These are phyloP conservation scores for Diaporthe sp. DNA, from an alignment of 2,329 filamentous ascomycete species.

Conservation along the genomic window DNA sequence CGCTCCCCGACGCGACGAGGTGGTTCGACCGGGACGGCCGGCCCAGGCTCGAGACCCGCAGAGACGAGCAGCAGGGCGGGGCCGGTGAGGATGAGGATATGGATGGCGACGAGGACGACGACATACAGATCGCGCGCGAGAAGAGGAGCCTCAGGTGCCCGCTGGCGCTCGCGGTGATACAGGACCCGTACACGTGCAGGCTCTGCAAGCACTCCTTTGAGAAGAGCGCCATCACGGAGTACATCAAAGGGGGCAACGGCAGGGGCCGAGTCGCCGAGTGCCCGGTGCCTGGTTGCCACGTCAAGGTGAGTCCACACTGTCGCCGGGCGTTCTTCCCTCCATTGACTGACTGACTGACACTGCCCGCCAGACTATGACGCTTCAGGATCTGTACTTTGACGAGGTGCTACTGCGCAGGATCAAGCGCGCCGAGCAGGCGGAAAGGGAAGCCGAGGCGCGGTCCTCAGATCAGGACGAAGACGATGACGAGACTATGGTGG, in stretches of 20 bases:
- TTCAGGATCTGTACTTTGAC: constrained; percentile 69
- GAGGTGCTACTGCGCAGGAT: constrained; percentile 70
- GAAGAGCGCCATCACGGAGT: constrained; percentile 70
- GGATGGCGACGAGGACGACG: constrained; percentile 72
- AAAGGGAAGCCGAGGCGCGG: constrained; percentile 59
- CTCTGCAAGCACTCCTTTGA: constrained; percentile 83
- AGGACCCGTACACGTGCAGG: constrained; percentile 75
- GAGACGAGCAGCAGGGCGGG: constrained; percentile 35
- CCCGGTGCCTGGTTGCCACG: constrained; percentile 74
- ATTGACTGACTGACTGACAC: neutral
- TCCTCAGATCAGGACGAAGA: constrained; percentile 55
- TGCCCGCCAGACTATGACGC: constrained; percentile 52
- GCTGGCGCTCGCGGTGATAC: constrained; percentile 74
- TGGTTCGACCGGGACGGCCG: constrained; percentile 67
- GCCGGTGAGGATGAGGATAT: constrained; percentile 49
- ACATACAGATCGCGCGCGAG: constrained; percentile 76
- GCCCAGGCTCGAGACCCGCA: constrained; percentile 47
- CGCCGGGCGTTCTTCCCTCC: neutral
- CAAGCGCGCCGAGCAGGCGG: constrained; percentile 64
- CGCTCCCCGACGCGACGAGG: constrained; percentile 65
- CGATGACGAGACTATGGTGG: constrained; percentile 49
- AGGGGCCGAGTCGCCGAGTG: constrained; percentile 62
- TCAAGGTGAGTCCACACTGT: constrained; percentile 57
- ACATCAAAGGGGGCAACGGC: constrained; percentile 56
- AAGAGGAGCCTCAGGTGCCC: constrained; percentile 78